Evolutionary conservation across 257 asterid genomes (phyloP), one percentile per base, ranked within the genome.

Genomic region (Solanum tarapatanum): DNA sequence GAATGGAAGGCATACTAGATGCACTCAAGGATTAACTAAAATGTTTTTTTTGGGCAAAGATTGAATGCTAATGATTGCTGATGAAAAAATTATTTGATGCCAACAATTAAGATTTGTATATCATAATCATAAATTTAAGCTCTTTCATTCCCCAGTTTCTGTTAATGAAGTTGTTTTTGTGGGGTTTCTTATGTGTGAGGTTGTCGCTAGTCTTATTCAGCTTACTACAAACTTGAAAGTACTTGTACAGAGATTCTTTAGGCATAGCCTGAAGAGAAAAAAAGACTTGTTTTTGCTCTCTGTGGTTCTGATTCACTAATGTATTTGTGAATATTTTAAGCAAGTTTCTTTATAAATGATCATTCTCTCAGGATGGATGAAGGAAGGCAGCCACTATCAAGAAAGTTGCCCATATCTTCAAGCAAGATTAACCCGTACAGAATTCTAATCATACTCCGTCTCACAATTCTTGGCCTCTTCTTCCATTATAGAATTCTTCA

Each of bases 371-470:
- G 99, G 94, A 94, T 93, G 98, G 99, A 96, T 89, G 99, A 95
- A 93, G 98, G 96, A 87, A 94, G 99, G 75, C 99, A 96, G 87
- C 98, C 98, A 13, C 93, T 96, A 30, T 95, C 99, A 16, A 95
- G 99, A 88, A 96, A 94, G 92, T 70, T 95, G 72, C 96, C 98
- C 10, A 93, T 96, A 70, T 55, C 97, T 37, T 94, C 99, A 26
- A 95, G 99, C 98, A 95, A 89, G 91, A 93, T 96, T 90, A 94
- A 89, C 87, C 99, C 99, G 5, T 96, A 96, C 88, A 91, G 98
- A 88, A 83, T 96, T 93, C 90, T 96, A 84, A 94, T 95, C 66
- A 76, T 96, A 16, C 93, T 93, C 7, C 98, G 99, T 69, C 95
- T 96, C 37, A 93, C 69, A 51, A 93, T 95, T 88, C 98, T 96